A percentile compares a stretch with the other conserved stretches of the same genome.
Conservation (phyloP, 2,329 filamentous ascomycete species). For the Phaeoacremonium minimum region DNA sequence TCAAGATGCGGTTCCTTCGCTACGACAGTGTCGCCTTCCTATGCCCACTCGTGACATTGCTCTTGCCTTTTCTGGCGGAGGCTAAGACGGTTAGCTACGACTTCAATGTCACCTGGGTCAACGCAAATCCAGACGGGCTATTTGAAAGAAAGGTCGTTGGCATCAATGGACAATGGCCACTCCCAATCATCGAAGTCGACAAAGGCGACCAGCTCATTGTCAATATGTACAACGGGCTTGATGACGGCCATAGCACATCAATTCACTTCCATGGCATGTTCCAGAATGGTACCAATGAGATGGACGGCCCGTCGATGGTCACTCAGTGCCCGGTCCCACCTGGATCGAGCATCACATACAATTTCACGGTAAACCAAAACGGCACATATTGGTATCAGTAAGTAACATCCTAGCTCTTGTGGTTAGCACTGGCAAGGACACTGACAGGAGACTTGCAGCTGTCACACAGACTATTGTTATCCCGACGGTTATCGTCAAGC, state of each 20-base stretch:
- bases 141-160: slow-evolving; percentile 32
- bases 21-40: not conserved
- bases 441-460: slow-evolving; percentile 33
- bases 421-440: too few relatives aligned
- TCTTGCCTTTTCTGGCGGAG: not conserved
- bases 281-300: slow-evolving; percentile 45
- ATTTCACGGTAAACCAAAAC: slow-evolving; percentile 39
- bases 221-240: slow-evolving; percentile 43
- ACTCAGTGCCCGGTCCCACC: slow-evolving; percentile 52
- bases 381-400: slow-evolving; percentile 53
- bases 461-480: slow-evolving; percentile 39
- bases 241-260: slow-evolving; percentile 44
- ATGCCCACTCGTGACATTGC: not conserved
- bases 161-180: slow-evolving; percentile 60
- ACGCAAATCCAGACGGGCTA: slow-evolving; percentile 29
- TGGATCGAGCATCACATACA: slow-evolving; percentile 46
- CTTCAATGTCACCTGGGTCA: slow-evolving; percentile 36
- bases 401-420: not conserved
- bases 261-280: slow-evolving; percentile 57
- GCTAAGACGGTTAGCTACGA: slow-evolving; percentile 28
- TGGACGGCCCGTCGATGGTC: slow-evolving; percentile 54
- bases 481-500: slow-evolving; percentile 58
- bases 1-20: not conserved
- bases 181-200: slow-evolving; percentile 48
- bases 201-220: slow-evolving; percentile 46